Evolutionary conservation across 2,329 filamentous ascomycete genomes (phyloP).

Genomic region (Fusarium verrucosum): DNA sequence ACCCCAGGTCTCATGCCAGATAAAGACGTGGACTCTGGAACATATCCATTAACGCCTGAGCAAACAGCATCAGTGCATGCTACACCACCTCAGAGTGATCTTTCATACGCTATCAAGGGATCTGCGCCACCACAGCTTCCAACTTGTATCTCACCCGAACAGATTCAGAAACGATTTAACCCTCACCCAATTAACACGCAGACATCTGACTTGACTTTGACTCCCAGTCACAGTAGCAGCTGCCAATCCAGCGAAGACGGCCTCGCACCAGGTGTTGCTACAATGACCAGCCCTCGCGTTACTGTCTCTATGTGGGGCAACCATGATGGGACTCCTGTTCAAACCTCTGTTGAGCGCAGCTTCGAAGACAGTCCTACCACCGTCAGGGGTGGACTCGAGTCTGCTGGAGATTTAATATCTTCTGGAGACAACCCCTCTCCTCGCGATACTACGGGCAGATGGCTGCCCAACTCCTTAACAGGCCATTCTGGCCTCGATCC

Average conservation of each 20-base stretch:
- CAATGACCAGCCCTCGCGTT: constrained; percentile 64
- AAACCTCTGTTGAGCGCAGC: constrained; percentile 52
- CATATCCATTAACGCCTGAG: constrained; percentile 62
- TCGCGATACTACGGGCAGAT: constrained; percentile 55
- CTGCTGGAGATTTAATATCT: constrained; percentile 54
- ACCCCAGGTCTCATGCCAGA: constrained; percentile 26
- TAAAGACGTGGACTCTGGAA: constrained; percentile 40
- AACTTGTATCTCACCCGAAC: constrained; percentile 54
- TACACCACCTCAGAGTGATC: constrained; percentile 53
- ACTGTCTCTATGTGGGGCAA: constrained; percentile 66
- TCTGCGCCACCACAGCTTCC: constrained; percentile 41
- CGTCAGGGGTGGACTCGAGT: constrained; percentile 48
- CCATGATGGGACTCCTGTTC: constrained; percentile 51
- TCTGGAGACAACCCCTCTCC: constrained; percentile 39
- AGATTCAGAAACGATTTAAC: constrained; percentile 54
- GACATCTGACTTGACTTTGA: constrained; percentile 58
- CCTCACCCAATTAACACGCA: constrained; percentile 45
- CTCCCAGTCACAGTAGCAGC: constrained; percentile 60
- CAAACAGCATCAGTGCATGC: constrained; percentile 60
- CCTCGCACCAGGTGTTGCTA: constrained; percentile 49
- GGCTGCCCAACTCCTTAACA: constrained; percentile 52
- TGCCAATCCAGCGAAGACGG: constrained; percentile 62
- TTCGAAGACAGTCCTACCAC: constrained; percentile 52
- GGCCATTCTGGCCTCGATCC: constrained; percentile 61
- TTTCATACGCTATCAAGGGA: constrained; percentile 41